Conservation (phyloP, 1,139 yeast species). For the Suhomyces bolitotheri region DNA sequence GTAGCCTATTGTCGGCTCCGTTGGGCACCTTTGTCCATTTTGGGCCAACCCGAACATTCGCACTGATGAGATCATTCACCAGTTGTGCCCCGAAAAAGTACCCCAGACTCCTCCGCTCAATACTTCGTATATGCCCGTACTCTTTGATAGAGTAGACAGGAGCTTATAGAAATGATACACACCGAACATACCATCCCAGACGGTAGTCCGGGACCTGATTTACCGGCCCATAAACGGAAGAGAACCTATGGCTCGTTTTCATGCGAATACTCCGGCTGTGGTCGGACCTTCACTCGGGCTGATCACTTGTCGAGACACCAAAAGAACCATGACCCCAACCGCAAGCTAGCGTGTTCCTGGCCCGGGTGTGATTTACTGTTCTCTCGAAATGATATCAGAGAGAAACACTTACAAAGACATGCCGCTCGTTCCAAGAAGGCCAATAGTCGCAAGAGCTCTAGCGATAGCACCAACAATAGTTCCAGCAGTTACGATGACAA, state of each 20-base stretch:
- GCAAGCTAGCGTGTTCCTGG: slow-evolving; percentile 30
- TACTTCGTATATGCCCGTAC: too few relatives aligned
- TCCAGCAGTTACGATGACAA: neutral
- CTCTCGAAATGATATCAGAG: slow-evolving; percentile 39
- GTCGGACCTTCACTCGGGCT: slow-evolving; percentile 37
- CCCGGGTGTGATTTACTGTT: slow-evolving; percentile 36
- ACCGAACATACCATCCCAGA: slow-evolving; percentile 1
- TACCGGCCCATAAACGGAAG: slow-evolving; percentile 12
- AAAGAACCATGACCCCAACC: slow-evolving; percentile 38
- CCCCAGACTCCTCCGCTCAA: neutral
- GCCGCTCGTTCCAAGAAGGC: slow-evolving; percentile 7
- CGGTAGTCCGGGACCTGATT: neutral
- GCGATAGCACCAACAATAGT: neutral
- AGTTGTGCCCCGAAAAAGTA: neutral
- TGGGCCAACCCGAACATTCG: neutral
- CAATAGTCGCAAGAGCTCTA: neutral
- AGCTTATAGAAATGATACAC: slow-evolving; percentile 1
- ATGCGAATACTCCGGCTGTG: slow-evolving; percentile 25
- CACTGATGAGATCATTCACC: too few relatives aligned
- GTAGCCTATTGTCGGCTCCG: too few relatives aligned
- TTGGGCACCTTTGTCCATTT: neutral
- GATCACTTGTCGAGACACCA: slow-evolving; percentile 46
- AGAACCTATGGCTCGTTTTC: slow-evolving; percentile 21
- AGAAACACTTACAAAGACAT: slow-evolving; percentile 39
- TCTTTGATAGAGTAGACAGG: too few relatives aligned